Base-by-base conservation (phyloP, 148 eudicot species). In the Tetragonia tetragonoides region DNA sequence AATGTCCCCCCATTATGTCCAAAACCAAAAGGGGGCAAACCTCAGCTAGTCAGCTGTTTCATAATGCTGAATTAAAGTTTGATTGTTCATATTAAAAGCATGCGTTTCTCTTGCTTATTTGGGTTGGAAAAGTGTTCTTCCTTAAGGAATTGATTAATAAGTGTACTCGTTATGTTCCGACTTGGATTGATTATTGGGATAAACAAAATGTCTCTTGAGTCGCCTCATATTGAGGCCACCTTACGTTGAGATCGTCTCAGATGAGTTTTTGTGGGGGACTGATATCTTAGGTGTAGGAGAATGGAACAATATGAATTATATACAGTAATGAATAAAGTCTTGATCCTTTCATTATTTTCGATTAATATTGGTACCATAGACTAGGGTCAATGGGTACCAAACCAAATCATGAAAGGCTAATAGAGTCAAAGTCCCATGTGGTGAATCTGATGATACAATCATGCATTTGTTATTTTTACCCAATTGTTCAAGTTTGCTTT, bases 361-460 rank as follows among this genome's bases (percentile, higher is more conserved):
- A 28, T 28, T 28, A 28, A 28, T 28, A 28, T 28, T 28, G 1
- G 34, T 28, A 28, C 34, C 34, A 28, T 28, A 28, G 34, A 28
- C 34, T 28, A 28, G 34, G 34, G 34, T 28, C 1, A 28, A 28
- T 28, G 34, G 34, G 34, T 28, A 28, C 34, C 34, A 28, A 28
- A 28, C 34, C 34, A 28, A 28, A 0, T 28, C 34, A 28, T 28
- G 34, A 28, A 28, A 28, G 34, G 34, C 34, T 28, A 28, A 28
- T 28, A 28, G 49, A 15, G 3, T n/a, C 37, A 53, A 57, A 64
- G 65, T 77, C 72, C 10, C 69, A 53, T 15, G 12, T 49, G 53
- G 6, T 5, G 9, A 9, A 72, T 82, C 65, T 82, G 81, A 65
- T 54, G 3, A 68, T 56, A 54, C 74, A 77, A 66, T 82, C 75